Evolutionary conservation across 1,284 basidiomycete species (phyloP).

Genomic region (Cutaneotrichosporon sp.): DNA sequence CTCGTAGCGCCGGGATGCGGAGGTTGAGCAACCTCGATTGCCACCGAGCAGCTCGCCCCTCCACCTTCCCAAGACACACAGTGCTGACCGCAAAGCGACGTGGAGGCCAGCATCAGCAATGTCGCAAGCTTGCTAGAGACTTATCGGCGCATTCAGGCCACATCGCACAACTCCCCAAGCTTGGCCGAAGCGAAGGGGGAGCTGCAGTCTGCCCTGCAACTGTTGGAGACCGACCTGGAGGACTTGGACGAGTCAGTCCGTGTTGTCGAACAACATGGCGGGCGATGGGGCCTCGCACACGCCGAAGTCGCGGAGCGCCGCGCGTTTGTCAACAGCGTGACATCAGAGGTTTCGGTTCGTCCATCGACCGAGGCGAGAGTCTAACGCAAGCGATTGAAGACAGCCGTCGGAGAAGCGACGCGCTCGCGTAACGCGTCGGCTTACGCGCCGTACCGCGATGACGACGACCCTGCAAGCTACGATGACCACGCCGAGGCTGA

Average conservation of each 20-base stretch:
- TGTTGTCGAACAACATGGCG: conserved; percentile 76
- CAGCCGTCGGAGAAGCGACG: background rate
- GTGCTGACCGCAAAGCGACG: conserved; percentile 33
- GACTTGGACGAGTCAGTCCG: conserved; percentile 86
- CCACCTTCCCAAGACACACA: background rate
- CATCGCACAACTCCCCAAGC: conserved; percentile 4
- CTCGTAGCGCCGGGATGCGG: too few relatives aligned
- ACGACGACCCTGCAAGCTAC: conserved; percentile 42
- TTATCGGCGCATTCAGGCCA: conserved; percentile 28
- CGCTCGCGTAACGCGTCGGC: background rate
- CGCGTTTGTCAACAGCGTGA: conserved; percentile 71
- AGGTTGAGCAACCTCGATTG: background rate
- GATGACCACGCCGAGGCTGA: conserved; percentile 63
- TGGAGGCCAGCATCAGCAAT: conserved; percentile 40
- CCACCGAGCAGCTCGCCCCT: background rate
- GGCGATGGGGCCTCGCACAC: conserved; percentile 77
- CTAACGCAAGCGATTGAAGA: conserved; percentile 13
- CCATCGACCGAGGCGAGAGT: too few relatives aligned
- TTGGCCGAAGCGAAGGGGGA: conserved; percentile 51
- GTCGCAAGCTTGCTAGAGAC: conserved; percentile 34
- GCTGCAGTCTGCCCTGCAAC: conserved; percentile 71
- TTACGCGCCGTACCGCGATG: conserved; percentile 4
- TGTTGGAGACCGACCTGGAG: conserved; percentile 79
- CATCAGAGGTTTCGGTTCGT: conserved; percentile 73
- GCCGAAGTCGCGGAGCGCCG: conserved; percentile 70